These are phyloP conservation scores for Ophiostoma piceae DNA, from an alignment of 2,329 filamentous ascomycete genomes.

Conservation along the genomic window DNA sequence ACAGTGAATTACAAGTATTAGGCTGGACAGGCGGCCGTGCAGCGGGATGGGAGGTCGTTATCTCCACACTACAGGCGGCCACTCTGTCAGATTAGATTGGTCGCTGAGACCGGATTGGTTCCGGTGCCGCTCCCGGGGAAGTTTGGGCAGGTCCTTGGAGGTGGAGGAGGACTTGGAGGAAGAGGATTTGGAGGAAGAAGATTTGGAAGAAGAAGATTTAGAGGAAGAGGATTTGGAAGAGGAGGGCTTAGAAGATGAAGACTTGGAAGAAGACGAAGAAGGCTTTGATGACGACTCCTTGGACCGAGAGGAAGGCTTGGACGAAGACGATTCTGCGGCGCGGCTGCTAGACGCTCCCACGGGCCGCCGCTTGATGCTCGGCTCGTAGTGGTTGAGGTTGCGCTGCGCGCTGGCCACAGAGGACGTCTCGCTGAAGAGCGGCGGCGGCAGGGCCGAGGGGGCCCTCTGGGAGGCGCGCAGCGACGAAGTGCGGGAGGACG, in stretches of 20 bases:
- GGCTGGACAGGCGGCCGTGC: background rate
- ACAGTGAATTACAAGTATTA: background rate
- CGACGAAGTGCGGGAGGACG: background rate
- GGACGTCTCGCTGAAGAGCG: background rate
- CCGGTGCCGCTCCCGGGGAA: background rate
- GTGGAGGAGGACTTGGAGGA: too few species aligned
- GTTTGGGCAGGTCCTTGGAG: background rate
- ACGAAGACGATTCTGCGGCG: background rate
- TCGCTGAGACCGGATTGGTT: background rate
- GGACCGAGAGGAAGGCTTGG: background rate
- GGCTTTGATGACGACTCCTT: background rate
- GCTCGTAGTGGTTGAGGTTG: conserved; percentile 21
- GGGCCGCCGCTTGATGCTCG: conserved; percentile 15
- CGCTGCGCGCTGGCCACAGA: background rate
- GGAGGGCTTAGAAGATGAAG: too few species aligned
- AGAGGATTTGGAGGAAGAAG: background rate
- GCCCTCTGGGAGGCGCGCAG: background rate
- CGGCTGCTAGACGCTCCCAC: background rate
- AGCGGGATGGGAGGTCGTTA: background rate
- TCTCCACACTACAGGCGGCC: background rate
- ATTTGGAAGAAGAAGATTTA: background rate
- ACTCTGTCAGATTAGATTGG: background rate
- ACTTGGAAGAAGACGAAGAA: background rate
- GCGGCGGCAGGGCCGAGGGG: background rate
- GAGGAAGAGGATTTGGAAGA: background rate